These are phyloP conservation scores for Vigna mungo DNA, from an alignment of 306 rosid genomes.

Conservation along the genomic window DNA sequence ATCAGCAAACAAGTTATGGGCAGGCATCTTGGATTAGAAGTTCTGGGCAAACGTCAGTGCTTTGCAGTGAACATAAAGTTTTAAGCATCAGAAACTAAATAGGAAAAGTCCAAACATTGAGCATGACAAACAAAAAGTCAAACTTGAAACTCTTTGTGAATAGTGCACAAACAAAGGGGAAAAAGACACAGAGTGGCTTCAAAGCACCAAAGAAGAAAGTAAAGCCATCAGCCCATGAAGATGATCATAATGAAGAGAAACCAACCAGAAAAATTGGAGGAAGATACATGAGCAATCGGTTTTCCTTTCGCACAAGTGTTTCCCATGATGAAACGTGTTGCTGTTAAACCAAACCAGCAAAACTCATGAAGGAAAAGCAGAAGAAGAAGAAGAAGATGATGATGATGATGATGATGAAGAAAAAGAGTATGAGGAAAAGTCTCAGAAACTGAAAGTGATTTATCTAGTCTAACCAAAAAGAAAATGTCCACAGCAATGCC, in stretches of 20 bases:
- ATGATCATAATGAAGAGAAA: not conserved
- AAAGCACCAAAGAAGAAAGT: slow-evolving; percentile 2
- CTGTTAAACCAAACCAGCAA: slow-evolving; percentile 29
- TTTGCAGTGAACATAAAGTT: slow-evolving; percentile 1
- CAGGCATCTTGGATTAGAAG: not conserved
- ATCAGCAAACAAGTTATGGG: not conserved
- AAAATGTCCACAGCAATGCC: slow-evolving; percentile 28
- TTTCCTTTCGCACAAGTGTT: slow-evolving; percentile 56
- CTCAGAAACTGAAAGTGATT: not conserved
- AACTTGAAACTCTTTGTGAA: not conserved
- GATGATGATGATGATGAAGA: not conserved
- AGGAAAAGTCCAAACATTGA: not conserved
- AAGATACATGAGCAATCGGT: slow-evolving; percentile 82
- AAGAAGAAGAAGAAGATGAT: not conserved
- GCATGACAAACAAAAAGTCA: not conserved
- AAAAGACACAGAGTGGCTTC: not conserved
- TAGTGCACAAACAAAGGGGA: not conserved
- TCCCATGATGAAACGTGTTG: slow-evolving; percentile 62
- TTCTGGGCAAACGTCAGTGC: slow-evolving; percentile 13
- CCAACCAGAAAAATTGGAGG: slow-evolving; percentile 60
- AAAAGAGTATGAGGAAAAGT: not conserved
- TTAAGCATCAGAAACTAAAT: not conserved
- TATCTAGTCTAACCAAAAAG: not conserved
- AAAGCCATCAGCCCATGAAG: not conserved
- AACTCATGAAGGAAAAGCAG: slow-evolving; percentile 16